Percentiles rank a stretch among this genome's conserved stretches.
phyloP scores from a whole-genome alignment of 2,329 filamentous ascomycete genomes.

The Emergomyces africanus region DNA sequence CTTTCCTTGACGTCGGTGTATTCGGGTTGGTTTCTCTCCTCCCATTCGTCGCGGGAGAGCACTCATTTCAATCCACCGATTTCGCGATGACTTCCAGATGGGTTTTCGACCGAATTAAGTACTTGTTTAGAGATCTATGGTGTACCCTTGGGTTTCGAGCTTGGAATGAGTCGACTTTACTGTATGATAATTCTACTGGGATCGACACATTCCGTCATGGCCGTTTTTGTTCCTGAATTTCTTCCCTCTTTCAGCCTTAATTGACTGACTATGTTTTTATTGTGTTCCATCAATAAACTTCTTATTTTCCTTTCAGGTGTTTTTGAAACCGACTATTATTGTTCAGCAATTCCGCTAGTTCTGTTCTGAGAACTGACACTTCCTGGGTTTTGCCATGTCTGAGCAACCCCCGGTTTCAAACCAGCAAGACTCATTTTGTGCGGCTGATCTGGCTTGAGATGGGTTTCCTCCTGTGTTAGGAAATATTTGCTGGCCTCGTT shows the following conservation, averaged over 20 bases:
- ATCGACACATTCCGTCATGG: neutral
- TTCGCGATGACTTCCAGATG: neutral
- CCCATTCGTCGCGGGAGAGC: neutral
- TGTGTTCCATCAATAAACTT: neutral
- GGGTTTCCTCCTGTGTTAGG: slow-evolving; percentile 5
- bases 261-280: neutral
- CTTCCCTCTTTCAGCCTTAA: neutral
- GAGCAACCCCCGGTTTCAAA: slow-evolving; percentile 8
- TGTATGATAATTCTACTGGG: neutral
- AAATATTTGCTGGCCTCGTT: slow-evolving; percentile 4
- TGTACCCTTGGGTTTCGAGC: neutral
- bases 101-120: neutral
- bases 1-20: neutral
- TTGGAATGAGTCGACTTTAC: neutral
- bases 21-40: neutral
- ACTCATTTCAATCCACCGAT: neutral
- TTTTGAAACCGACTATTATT: slow-evolving; percentile 3
- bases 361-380: slow-evolving; percentile 9
- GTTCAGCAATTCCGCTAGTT: neutral
- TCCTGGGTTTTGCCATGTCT: slow-evolving; percentile 10
- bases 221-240: neutral
- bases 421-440: slow-evolving; percentile 4
- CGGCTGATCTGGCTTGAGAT: slow-evolving; percentile 4
- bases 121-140: neutral
- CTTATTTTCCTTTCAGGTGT: neutral